These are phyloP conservation scores for Rosa hybrid DNA, from an alignment of 331 rosid genomes.

Conservation along the genomic window DNA sequence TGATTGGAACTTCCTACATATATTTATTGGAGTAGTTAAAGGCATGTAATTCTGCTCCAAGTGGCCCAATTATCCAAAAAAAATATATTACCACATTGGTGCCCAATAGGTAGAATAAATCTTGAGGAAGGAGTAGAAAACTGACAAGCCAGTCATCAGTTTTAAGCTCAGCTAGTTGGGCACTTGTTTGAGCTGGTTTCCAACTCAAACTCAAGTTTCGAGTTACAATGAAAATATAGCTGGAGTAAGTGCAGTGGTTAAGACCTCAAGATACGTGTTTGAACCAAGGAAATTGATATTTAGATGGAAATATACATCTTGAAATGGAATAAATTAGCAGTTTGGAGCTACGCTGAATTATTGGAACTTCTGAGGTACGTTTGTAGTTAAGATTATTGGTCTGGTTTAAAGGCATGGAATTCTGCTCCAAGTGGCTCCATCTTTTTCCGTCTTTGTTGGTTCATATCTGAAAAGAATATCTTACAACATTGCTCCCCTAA, in stretches of 20 bases:
- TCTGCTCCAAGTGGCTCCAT: background rate
- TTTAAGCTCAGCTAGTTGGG: background rate
- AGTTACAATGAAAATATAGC: background rate
- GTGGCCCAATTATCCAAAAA: background rate
- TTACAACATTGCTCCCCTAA: background rate
- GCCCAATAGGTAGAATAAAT: background rate
- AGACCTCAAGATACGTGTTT: background rate
- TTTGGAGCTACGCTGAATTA: background rate
- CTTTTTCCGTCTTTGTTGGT: background rate
- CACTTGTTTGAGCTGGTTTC: conserved; percentile 1
- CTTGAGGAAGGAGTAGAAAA: background rate
- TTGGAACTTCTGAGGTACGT: background rate
- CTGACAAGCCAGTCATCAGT: background rate
- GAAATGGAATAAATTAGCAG: background rate
- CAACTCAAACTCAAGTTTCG: background rate
- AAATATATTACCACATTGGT: background rate
- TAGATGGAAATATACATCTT: background rate
- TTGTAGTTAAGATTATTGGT: background rate
- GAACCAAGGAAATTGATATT: background rate
- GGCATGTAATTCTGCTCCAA: background rate
- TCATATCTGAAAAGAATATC: background rate
- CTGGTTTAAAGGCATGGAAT: background rate
- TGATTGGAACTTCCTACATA: background rate
- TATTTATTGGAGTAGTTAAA: background rate
- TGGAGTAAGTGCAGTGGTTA: background rate